Evolutionary conservation across 768 basidiomycete genomes (phyloP).

Genomic region (Lactarius hatsudake): DNA sequence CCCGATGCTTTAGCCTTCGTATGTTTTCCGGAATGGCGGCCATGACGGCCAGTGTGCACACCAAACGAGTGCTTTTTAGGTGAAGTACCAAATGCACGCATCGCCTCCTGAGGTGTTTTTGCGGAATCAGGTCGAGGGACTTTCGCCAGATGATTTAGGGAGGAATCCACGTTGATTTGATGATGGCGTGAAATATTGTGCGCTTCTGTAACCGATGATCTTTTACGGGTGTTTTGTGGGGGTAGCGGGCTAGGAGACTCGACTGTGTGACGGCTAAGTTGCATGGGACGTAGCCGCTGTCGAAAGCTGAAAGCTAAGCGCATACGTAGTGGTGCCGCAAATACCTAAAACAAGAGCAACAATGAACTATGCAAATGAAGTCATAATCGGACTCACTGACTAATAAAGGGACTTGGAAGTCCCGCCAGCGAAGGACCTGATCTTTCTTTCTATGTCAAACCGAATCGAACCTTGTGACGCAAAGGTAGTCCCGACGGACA

Average conservation of each 20-base stretch:
- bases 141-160: slow-evolving; percentile 11
- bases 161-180: not conserved
- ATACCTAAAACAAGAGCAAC: slow-evolving; percentile 4
- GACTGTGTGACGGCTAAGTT: slow-evolving; percentile 43
- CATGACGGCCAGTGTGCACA: slow-evolving; percentile 5
- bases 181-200: slow-evolving; percentile 26
- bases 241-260: slow-evolving; percentile 28
- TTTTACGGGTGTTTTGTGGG: slow-evolving; percentile 41
- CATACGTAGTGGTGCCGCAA: slow-evolving; percentile 38
- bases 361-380: not conserved
- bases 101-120: slow-evolving; percentile 11
- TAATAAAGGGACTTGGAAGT: not conserved
- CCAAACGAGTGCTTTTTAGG: slow-evolving; percentile 14
- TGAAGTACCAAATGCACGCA: slow-evolving; percentile 19
- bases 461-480: not conserved
- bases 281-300: slow-evolving; percentile 58
- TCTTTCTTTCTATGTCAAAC: not conserved
- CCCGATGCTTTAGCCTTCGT: slow-evolving; percentile 7
- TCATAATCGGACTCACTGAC: not conserved
- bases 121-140: slow-evolving; percentile 6
- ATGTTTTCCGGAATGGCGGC: slow-evolving; percentile 4
- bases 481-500: not conserved
- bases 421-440: not conserved
- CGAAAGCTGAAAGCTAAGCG: slow-evolving; percentile 47
- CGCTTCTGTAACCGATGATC: slow-evolving; percentile 45